Evolutionary conservation across 768 basidiomycete genomes (phyloP).

Genomic region (Auricularia auricula-judae): DNA sequence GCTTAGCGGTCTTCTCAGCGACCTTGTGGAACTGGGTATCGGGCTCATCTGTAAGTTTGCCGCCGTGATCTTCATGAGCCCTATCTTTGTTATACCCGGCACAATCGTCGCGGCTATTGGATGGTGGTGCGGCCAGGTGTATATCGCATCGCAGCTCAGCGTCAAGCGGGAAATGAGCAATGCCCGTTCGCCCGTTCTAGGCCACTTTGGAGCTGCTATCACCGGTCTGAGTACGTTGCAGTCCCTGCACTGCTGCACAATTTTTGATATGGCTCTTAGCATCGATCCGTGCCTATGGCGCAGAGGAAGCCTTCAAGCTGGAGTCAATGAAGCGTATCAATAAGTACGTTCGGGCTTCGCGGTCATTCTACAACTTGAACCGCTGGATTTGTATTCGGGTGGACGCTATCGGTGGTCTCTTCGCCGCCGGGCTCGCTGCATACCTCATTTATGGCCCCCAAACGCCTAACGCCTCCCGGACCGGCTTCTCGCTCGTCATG

Average conservation of each 20-base stretch:
- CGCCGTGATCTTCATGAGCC: conserved; percentile 34
- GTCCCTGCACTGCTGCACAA: background rate
- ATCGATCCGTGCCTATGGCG: conserved; percentile 56
- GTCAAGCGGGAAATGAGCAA: conserved; percentile 49
- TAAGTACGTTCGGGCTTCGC: conserved; percentile 33
- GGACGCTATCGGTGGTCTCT: conserved; percentile 48
- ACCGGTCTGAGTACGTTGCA: conserved; percentile 33
- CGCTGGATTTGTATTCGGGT: conserved; percentile 42
- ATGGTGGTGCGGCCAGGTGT: conserved; percentile 34
- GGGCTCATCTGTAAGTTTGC: conserved; percentile 31
- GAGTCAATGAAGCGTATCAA: conserved; percentile 44
- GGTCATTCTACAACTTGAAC: conserved; percentile 44
- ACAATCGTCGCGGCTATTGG: conserved; percentile 32
- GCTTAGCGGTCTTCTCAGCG: conserved; percentile 1
- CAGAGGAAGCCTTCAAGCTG: conserved; percentile 34
- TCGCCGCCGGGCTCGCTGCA: conserved; percentile 41
- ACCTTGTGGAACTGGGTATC: conserved; percentile 21
- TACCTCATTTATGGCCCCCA: conserved; percentile 42
- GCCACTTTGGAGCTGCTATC: conserved; percentile 46
- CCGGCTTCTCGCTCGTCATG: conserved; percentile 30
- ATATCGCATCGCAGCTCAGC: conserved; percentile 44
- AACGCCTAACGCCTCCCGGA: conserved; percentile 29
- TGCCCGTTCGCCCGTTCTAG: conserved; percentile 36
- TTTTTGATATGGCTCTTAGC: conserved; percentile 12
- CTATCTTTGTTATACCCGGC: conserved; percentile 37